Evolutionary conservation across 2,329 filamentous ascomycete species (phyloP), one percentile per base, ranked within the genome.

Genomic region (Microdochium bolleyi): DNA sequence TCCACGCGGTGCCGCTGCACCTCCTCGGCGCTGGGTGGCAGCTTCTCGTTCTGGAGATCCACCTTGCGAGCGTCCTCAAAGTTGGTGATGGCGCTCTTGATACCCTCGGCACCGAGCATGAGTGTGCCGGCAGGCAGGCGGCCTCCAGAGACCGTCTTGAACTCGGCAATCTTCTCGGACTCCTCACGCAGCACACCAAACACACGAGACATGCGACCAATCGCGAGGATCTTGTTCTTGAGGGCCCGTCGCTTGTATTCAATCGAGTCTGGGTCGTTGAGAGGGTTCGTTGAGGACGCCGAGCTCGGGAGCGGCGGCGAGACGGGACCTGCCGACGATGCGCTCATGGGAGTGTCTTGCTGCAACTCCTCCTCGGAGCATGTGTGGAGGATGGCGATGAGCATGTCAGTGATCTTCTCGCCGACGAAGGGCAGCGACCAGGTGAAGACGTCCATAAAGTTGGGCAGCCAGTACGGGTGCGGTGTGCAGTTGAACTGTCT

Each of bases 401-500:
- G 84, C 94, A 99, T 99, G 66, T 99, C 94, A 19, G 94, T 97
- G 65, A 99, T 92, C 80, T 99, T 99, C 73, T 99, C 94, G 57
- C 94, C 92, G 24, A 99, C 94, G 72, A 99, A 99, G 0, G 94
- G 94, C 55, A 99, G 78, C 32, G 94, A 99, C 94, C 94, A 99
- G n/a, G 94, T 99, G 68, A 99, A 99, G 57, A 99, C 94, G 66
- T 99, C 94, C 94, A 99, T 99, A 68, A 99, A 99, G 76, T 99
- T 99, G 52, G 94, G 94, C 49, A 99, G 82, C 94, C 94, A 99
- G 78, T 99, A 99, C 7, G 94, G 94, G 70, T 99, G 94, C 32
- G 94, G 94, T 22, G 94, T 97, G 81, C 92, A 99, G 79, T 99
- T 99, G 77, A 99, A 99, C 72, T 99, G 94, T 55, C 94, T 84